A percentile compares a stretch with the other conserved stretches of the same genome.
These are phyloP conservation scores for Rhinocladiella similis DNA, from an alignment of 2,329 filamentous ascomycete species.

Conservation along the genomic window DNA sequence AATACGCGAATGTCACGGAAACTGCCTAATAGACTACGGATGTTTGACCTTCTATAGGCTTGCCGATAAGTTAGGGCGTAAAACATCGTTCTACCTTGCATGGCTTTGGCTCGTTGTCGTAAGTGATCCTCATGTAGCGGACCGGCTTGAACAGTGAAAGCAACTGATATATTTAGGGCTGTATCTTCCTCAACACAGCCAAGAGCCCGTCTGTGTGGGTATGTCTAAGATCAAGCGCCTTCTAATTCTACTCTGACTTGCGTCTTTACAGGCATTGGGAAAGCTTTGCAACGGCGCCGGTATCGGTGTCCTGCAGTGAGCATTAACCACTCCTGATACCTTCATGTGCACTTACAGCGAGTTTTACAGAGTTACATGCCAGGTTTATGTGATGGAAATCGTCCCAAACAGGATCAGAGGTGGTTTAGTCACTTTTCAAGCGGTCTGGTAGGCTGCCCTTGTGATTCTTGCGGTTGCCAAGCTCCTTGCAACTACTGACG, in stretches of 20 bases:
- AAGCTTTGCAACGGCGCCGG: not conserved
- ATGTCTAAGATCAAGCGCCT: not conserved
- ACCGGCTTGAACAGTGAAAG: not conserved
- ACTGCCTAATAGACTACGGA: too few species aligned
- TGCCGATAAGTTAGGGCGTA: not conserved
- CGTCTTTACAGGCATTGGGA: not conserved
- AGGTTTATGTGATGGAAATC: slow-evolving; percentile 1
- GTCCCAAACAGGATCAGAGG: not conserved
- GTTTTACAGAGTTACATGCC: not conserved
- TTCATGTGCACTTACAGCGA: not conserved
- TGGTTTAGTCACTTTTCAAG: not conserved
- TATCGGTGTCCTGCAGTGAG: not conserved
- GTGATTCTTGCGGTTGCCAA: too few species aligned
- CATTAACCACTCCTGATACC: not conserved
- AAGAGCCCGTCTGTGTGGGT: not conserved
- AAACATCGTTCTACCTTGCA: not conserved
- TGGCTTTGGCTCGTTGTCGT: not conserved
- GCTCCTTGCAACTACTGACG: too few species aligned
- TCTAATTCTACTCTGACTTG: not conserved
- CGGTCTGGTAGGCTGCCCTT: not conserved
- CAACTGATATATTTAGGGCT: not conserved
- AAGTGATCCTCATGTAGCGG: not conserved
- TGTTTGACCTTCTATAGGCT: too few species aligned
- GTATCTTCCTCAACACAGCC: not conserved
- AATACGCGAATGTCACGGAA: too few species aligned